Evolutionary conservation across 192 early-diverging fungal genomes (phyloP).

Genomic region (Linnemannia hyalina): DNA sequence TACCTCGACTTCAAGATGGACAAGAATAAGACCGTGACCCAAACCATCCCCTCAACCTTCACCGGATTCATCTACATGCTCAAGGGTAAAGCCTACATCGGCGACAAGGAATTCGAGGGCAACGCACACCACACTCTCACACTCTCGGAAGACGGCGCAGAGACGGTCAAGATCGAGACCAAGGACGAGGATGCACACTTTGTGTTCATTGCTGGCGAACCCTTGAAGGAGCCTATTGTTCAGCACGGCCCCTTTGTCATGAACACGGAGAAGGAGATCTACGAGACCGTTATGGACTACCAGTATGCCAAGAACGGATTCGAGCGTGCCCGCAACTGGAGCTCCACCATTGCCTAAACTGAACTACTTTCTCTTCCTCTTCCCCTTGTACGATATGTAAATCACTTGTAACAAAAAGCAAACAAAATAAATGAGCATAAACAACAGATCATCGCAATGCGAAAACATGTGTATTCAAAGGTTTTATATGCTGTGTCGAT

Average conservation of each 20-base stretch:
- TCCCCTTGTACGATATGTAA: not conserved
- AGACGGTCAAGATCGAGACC: conserved; percentile 37
- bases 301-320: conserved; percentile 74
- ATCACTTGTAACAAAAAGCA: not conserved
- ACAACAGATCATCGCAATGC: too few species aligned
- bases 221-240: conserved; percentile 66
- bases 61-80: conserved; percentile 49
- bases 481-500: too few species aligned
- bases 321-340: conserved; percentile 70
- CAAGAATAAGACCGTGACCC: conserved; percentile 22
- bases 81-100: conserved; percentile 39
- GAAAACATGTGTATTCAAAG: too few species aligned
- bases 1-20: conserved; percentile 44
- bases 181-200: conserved; percentile 44
- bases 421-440: not conserved
- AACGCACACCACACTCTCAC: conserved; percentile 37
- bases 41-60: conserved; percentile 42
- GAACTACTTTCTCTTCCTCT: not conserved
- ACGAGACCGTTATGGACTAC: conserved; percentile 71
- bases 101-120: conserved; percentile 37
- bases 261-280: conserved; percentile 73
- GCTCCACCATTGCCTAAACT: conserved; percentile 28
- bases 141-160: conserved; percentile 36
- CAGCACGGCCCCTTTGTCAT: conserved; percentile 78
- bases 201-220: conserved; percentile 62